Conservation (phyloP, 2,329 filamentous ascomycete species). For the Dryadomyces sulphureus region DNA sequence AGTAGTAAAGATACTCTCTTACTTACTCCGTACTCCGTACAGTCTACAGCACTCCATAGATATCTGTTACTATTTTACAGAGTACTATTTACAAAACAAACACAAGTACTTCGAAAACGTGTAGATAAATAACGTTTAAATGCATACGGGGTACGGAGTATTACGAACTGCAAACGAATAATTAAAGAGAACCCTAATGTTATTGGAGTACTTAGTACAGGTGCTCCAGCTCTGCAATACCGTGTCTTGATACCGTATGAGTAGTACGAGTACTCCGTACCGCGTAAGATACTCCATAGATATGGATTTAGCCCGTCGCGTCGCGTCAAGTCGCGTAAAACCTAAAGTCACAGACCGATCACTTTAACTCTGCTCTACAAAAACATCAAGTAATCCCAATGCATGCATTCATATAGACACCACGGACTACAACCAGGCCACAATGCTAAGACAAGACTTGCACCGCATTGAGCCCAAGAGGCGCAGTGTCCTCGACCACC, state of each 20-base stretch:
- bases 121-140: too few species aligned
- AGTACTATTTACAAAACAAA: too few species aligned
- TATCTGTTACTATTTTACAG: too few species aligned
- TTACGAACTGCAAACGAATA: not conserved
- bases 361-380: too few species aligned
- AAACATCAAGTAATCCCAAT: too few species aligned
- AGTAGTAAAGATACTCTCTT: not conserved
- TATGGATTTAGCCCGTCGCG: too few species aligned
- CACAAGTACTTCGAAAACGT: not conserved
- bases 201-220: not conserved
- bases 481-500: conserved; percentile 60
- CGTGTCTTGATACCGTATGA: not conserved
- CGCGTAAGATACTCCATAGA: not conserved
- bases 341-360: too few species aligned
- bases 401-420: too few species aligned
- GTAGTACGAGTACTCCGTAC: not conserved
- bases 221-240: too few species aligned
- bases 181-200: not conserved
- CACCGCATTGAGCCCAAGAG: conserved; percentile 53
- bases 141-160: not conserved
- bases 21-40: not conserved
- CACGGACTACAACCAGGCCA: not conserved
- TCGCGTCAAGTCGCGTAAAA: conserved; percentile 12
- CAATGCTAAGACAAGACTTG: conserved; percentile 35
- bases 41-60: too few species aligned